Evolutionary conservation across 139 green algal species (phyloP).

Genomic region (Yamagishiella unicocca): DNA sequence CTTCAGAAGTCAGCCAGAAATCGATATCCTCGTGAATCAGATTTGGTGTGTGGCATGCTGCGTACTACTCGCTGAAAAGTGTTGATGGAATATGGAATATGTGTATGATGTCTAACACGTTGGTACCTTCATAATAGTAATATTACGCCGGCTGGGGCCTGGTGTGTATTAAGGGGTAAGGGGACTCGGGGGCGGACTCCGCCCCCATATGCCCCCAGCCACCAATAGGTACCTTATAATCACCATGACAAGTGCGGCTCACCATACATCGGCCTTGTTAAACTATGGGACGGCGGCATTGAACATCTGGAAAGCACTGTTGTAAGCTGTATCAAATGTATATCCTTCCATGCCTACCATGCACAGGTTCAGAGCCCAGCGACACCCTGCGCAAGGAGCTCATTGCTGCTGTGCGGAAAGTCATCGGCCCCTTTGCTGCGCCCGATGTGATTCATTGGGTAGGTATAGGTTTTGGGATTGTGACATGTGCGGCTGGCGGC

Average conservation of each 20-base stretch:
- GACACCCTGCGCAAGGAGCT: slow-evolving; percentile 52
- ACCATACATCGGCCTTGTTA: not conserved
- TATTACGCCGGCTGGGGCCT: no score
- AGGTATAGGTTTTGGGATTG: not conserved
- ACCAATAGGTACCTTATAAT: not conserved
- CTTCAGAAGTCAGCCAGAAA: no score
- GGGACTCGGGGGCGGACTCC: no score
- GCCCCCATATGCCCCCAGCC: no score
- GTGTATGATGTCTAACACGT: no score
- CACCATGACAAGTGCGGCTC: not conserved
- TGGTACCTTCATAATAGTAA: not conserved
- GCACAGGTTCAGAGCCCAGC: slow-evolving; percentile 41
- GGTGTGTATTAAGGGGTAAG: no score
- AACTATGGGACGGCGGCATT: no score
- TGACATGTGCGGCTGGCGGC: not conserved
- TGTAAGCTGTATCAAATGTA: not conserved
- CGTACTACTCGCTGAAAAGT: no score
- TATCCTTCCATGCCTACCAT: not conserved
- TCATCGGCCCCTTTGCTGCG: slow-evolving; percentile 91
- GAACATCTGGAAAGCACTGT: no score
- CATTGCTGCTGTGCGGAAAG: slow-evolving; percentile 57
- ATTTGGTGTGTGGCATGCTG: no score
- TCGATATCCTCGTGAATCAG: no score
- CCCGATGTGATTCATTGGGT: slow-evolving; percentile 97
- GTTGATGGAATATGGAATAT: no score